Conservation (phyloP, 2,329 filamentous ascomycete species). For the Fusarium dimerum region DNA sequence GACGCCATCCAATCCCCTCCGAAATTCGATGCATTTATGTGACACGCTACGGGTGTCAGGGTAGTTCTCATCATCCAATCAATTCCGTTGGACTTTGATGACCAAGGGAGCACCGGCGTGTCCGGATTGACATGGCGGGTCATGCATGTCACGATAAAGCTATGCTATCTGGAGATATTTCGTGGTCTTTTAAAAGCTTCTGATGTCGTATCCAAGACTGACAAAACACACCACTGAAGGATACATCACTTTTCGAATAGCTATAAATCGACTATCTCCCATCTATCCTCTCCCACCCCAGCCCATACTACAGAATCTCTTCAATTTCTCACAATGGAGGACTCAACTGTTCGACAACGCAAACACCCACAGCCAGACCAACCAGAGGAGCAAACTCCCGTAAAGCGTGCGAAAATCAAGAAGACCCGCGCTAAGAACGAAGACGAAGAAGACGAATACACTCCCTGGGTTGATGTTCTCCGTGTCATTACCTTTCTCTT, state of each 20-base stretch:
- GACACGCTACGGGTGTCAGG: constrained; percentile 14
- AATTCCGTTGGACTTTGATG: constrained; percentile 11
- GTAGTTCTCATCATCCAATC: constrained; percentile 19
- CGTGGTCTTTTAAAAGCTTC: constrained; percentile 16
- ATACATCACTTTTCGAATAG: constrained; percentile 18
- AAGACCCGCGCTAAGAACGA: constrained; percentile 24
- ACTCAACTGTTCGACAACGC: constrained; percentile 46
- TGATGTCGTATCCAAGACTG: constrained; percentile 14
- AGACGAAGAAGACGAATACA: constrained; percentile 57
- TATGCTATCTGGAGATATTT: constrained; percentile 17
- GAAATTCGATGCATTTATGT: background rate
- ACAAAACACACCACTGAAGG: constrained; percentile 11
- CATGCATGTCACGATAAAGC: constrained; percentile 23
- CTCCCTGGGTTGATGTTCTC: constrained; percentile 63
- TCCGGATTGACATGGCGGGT: constrained; percentile 14
- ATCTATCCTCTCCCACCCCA: background rate
- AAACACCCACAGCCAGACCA: constrained; percentile 35
- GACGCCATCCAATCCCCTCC: constrained; percentile 9
- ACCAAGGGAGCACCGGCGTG: constrained; percentile 23
- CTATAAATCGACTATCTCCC: background rate
- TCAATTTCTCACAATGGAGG: constrained; percentile 35
- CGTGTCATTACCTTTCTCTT: constrained; percentile 69
- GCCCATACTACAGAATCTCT: background rate
- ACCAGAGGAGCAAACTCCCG: constrained; percentile 26
- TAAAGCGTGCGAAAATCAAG: constrained; percentile 19